Base-by-base conservation (phyloP, 2,329 filamentous ascomycete genomes). In the Cytospora schulzeri region DNA sequence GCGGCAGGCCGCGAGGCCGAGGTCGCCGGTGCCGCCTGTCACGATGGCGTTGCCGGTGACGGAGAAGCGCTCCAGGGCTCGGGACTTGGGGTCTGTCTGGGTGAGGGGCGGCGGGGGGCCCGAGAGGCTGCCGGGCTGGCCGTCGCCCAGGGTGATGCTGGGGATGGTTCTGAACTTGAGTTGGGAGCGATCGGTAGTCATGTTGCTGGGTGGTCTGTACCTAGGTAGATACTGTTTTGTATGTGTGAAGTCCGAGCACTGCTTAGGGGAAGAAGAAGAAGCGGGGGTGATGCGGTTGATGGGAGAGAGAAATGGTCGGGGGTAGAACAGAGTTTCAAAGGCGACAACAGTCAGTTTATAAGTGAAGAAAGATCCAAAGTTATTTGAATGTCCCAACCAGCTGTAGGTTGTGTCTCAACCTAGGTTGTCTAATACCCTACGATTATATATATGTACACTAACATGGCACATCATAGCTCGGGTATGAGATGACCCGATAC, bases 21-120 rank as follows among this genome's bases (percentile, higher is more conserved):
- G 78, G 14, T 83, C 86, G 4, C 89, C 89, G 17, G 86, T 83
- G 35, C 88, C 89, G 22, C 89, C 89, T 0, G 89, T 90, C 15
- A 91, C 81, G 81, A 75, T 70, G 45, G 70, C 74, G 45, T 73
- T 75, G 22, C 75, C 75, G 0, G 62, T 38, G 33, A 77, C 65
- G 4, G 71, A 64, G 69, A 78, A 78, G 24, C 76, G 73, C 5
- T 69, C 57, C 22, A 35, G 52, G 33, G 66, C 65, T 29, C 65
- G 56, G 6, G 65, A n/a, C 11, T n/a, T 50, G 38, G 65, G 50
- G 11, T 56, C 55, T 11, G 45, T 50, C 26, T 57, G 51, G 4
- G 63, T 35, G n/a, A 67, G 62, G 17, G 58, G 65, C 7, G 55
- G 58, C 1, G 58, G 63, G 26, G 62, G 63, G 2, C 55, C 65